Conservation (phyloP, 345 rosid species). For the Aquilaria yunnanensis region DNA sequence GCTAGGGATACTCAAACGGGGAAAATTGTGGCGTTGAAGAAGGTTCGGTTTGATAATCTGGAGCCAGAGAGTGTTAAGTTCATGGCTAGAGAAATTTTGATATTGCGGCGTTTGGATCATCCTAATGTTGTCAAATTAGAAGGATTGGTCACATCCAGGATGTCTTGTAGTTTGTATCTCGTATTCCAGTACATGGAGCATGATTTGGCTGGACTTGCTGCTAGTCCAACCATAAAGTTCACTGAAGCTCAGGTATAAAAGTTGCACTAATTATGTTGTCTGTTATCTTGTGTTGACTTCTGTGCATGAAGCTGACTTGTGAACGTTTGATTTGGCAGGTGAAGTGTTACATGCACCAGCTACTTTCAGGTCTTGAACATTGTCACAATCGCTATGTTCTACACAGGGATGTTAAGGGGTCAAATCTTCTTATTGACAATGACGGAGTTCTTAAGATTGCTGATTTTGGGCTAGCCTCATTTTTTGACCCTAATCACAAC, state of each 20-base stretch:
- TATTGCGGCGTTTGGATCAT: conserved; percentile 67
- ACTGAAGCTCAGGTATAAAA: conserved; percentile 55
- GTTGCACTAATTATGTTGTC: neutral
- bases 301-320: neutral
- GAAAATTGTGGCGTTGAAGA: conserved; percentile 72
- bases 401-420: conserved; percentile 87
- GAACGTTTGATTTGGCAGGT: conserved; percentile 34
- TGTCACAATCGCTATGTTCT: conserved; percentile 62
- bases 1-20: conserved; percentile 74
- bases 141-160: conserved; percentile 75
- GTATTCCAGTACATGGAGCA: conserved; percentile 78
- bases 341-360: conserved; percentile 64
- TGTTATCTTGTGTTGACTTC: neutral
- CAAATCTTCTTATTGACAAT: conserved; percentile 70
- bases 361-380: conserved; percentile 73
- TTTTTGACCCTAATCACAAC: conserved; percentile 74
- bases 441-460: conserved; percentile 72
- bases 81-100: conserved; percentile 81
- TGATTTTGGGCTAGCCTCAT: conserved; percentile 81
- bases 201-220: conserved; percentile 80
- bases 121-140: conserved; percentile 68
- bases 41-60: conserved; percentile 77
- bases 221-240: conserved; percentile 63
- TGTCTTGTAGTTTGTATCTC: conserved; percentile 81
- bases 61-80: conserved; percentile 86